Evolutionary conservation across 768 basidiomycete species (phyloP), one percentile per base, ranked within the genome.

Genomic region (Amanita exitialis): DNA sequence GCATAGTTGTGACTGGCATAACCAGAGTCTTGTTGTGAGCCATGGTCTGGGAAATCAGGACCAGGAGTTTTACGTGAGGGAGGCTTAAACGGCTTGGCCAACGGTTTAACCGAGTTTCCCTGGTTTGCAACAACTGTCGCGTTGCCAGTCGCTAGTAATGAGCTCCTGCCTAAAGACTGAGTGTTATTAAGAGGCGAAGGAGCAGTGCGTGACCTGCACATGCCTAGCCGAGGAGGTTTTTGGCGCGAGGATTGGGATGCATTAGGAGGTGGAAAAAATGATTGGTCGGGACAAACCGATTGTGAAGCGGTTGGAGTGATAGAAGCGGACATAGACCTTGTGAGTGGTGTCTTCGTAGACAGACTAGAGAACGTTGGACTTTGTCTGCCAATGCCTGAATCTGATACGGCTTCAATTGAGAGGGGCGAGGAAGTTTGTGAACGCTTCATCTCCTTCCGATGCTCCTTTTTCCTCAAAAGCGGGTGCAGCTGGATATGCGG

Each of bases 201-300:
- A 27, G 36, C 47, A 9, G 37, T 49, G 34, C 47, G 47, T 15
- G 47, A 38, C n/a, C 47, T 49, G 21, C 35, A 21, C 47, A 49
- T 49, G 16, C 47, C 47, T 15, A 49, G 27, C 9, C 21, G 47
- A 23, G 47, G 35, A n/a, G 21, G 36, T 4, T 16, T 21, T 49
- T 28, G 47, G 1, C 21, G 37, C 15, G 36, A 39, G 2, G 21
- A 38, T 39, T 49, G 47, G 18, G 23, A 25, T n/a, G 37, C 21
- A 39, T 39, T 23, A 13, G 32, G 32, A 20, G 32, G 9, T 13
- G 20, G 45, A 2, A 20, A 16, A 15, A 34, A n/a, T 15, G 30
- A 47, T 20, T 25, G 30, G 18, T 18, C 18, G 2, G 32, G 35
- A 18, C n/a, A 20, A 20, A 47, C 25, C 16, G 18, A 20, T 41